Base-by-base conservation (phyloP, 2,329 filamentous ascomycete genomes). In the Pochonia chlamydosporia region DNA sequence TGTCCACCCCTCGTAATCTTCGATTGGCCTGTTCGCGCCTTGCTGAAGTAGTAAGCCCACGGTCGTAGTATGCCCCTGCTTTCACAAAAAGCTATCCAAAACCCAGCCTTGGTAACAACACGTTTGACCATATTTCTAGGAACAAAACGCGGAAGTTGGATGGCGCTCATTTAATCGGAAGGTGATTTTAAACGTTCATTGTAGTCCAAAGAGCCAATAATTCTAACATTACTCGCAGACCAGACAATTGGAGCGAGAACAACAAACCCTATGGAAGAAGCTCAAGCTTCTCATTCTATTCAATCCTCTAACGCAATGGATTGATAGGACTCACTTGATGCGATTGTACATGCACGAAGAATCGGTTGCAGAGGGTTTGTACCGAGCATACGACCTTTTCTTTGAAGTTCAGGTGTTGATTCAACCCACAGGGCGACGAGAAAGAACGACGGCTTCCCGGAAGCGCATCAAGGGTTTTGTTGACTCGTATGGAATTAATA, bases 241-340 rank as follows among this genome's bases (percentile, higher is more conserved):
- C 1, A 63, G 64, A 10, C 49, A 58, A 48, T 54, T 61, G 21
- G 61, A 61, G 46, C 64, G 67, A 20, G 66, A 73, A 50, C 60
- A 70, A 47, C 62, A 69, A 46, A 58, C 65, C 0, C 55, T 71
- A 18, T 55, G 55, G 47, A 67, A 71, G 54, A 71, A 71, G 44
- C 18, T 70, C 16, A 69, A 68, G 49, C 54, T 72, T 5, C 52
- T 69, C 4, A 21, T 71, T 1, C 59, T 72, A 7, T 71, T 71
- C 58, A 72, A 69, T 46, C 66, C 63, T 2, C 39, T 65, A 1
- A 63, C 56, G 6, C 67, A 68, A 57, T 71, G 65, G 68, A 57
- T 71, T 28, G 64, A 69, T 49, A 59, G 52, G 4, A 69, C 65
- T 0, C 61, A 65, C 44, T 47, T 54, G 7, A 59, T 70, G 59